Evolutionary conservation across 164 flowering plant genomes (phyloP), one percentile per base, ranked within the genome.

Genomic region (grape (Vitis vinifera)): DNA sequence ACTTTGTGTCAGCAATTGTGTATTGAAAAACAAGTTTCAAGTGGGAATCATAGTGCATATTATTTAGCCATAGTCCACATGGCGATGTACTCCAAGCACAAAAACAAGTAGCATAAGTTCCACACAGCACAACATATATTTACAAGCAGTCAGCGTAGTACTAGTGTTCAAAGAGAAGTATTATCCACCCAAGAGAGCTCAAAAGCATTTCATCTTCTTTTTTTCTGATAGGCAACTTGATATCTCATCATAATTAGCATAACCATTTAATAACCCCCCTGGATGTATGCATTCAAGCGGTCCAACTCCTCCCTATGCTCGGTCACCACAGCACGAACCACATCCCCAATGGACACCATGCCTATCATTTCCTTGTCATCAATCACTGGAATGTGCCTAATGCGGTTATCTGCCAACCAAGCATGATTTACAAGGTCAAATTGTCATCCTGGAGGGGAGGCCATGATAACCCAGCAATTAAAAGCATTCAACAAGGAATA

Each of bases 301-400:
- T 91, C 68, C 71, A 95, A 78, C 84, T 95, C 99, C 80, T 91
- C 92, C 19, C 99, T 77, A 68, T 95, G 96, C 89, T 95, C 98
- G 5, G 80, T 89, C 75, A 95, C 99, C 71, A 95, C 99, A 14
- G 99, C 99, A 70, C 98, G 91, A 49, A 95, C 99, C 74, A 95
- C 99, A 67, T 95, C 99, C 72, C 99, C 99, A 37, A 95, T 95
- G 67, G 99, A 95, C 55, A 95, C 96, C 99, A 95, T 95, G 31
- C 99, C 99, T 0, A 87, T 75, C 99, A 95, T 95, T 23, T 76
- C 88, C 72, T 74, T 80, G 64, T 83, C 82, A 62, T 80, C 68
- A 44, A 95, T 78, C 67, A 95, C 97, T 0, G 99, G 99, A 73
- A 95, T 95, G 89, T 95, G 99, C 82, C 99, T 85, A 80, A 95